Base-by-base conservation (phyloP, 345 rosid species). In the Lepidium didymum region DNA sequence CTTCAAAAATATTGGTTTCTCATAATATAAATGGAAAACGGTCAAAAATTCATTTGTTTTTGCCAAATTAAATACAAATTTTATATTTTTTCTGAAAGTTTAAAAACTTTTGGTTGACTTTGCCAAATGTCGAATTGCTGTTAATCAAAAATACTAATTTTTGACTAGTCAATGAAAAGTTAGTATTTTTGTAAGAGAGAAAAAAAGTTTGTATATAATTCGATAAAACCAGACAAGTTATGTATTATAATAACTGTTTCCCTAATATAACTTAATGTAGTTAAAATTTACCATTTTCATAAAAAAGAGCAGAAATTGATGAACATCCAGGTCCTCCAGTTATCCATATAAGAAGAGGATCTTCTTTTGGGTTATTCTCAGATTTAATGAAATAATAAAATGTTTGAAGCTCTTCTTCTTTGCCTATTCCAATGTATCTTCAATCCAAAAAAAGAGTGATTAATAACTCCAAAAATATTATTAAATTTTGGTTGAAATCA, bases 301-400 rank as follows among this genome's bases (percentile, higher is more conserved):
- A 46, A 36, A 64, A 0, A 51, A 77, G 33, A 1, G 58, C 79
- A 15, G 38, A 13, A 0, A 77, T 1, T 40, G 75, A 38, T 12
- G 83, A 66, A 31, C 83, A 77, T 21, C 76, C 76, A 43, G 83
- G 83, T 43, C 78, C 83, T 69, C 80, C 78, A 13, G 15, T 64
- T 34, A 79, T 31, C 80, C 78, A 57, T 36, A 79, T 2, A 55
- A 75, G 8, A 18, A 67, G 80, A 45, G 82, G 80, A n/a, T 75
- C 82, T 64, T 67, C 64, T 33, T 40, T 4, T 12, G 78, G 80
- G 15, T 73, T 81, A 3, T 69, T 63, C 37, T 75, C 68, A 5
- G 80, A 79, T 29, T 79, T 68, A 13, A 67, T 27, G 31, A 75
- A 79, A 19, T 79, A 75, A 25, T 72, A 79, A 40, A 75, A 75